These are phyloP conservation scores for Neonothopanus nambi DNA, from an alignment of 1,284 basidiomycete species.

Conservation along the genomic window DNA sequence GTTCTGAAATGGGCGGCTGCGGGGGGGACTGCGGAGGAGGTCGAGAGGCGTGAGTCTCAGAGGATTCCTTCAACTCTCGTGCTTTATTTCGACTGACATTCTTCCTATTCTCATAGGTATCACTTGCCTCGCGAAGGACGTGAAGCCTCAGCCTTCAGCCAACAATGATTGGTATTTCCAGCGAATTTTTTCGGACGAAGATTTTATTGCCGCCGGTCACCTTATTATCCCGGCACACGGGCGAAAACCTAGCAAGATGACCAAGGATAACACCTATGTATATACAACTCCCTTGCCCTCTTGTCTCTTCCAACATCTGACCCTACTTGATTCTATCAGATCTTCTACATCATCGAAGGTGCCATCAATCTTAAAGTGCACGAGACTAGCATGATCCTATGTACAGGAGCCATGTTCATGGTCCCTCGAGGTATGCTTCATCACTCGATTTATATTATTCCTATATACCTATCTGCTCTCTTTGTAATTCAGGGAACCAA, in stretches of 20 bases:
- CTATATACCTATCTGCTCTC: not conserved
- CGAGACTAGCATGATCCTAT: slow-evolving; percentile 74
- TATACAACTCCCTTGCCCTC: slow-evolving; percentile 33
- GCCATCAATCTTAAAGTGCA: slow-evolving; percentile 86
- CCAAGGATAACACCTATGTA: slow-evolving; percentile 96
- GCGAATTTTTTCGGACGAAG: slow-evolving; percentile 93
- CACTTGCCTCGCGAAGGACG: slow-evolving; percentile 70
- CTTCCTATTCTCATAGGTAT: slow-evolving; percentile 50
- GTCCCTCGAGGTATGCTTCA: slow-evolving; percentile 77
- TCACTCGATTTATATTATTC: not conserved
- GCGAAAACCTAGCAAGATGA: slow-evolving; percentile 84
- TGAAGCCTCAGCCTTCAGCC: slow-evolving; percentile 58
- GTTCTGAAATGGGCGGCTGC: slow-evolving; percentile 71
- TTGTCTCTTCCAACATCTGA: not conserved
- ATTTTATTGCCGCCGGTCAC: slow-evolving; percentile 90
- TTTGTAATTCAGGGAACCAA: slow-evolving; percentile 66
- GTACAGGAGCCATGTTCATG: slow-evolving; percentile 86
- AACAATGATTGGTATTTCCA: slow-evolving; percentile 82
- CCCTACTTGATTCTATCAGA: slow-evolving; percentile 43
- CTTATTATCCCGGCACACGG: slow-evolving; percentile 78
- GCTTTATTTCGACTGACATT: not conserved
- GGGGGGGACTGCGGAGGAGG: slow-evolving; percentile 56
- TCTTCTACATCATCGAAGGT: slow-evolving; percentile 88
- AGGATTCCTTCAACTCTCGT: not conserved
- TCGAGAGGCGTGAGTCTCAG: slow-evolving; percentile 64